Base-by-base conservation (phyloP, 495 filamentous ascomycete species). In the Oleoguttula mirabilis region DNA sequence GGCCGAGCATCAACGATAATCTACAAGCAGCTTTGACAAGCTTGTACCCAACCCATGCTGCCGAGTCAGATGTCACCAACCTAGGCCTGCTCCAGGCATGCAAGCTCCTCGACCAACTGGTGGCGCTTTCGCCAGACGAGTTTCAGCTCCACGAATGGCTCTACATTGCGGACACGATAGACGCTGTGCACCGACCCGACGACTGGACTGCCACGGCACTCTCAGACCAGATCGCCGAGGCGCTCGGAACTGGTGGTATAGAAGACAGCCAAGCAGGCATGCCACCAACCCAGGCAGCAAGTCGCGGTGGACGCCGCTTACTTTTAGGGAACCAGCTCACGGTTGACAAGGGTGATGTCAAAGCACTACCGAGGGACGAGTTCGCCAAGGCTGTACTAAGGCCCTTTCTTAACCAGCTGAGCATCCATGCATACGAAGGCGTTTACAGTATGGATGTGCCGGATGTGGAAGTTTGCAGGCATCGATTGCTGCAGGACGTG, bases 141-240 rank as follows among this genome's bases (percentile, higher is more conserved):
- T 99, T 95, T 60, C 90, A 96, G 58, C 69, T 94, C 28, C 73
- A 86, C 41, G 85, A 94, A 65, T 99, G 90, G 90, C 72, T 96
- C 14, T 99, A 92, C 60, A 76, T 96, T 19, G 88, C 87, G 4
- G 92, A 99, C 57, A 95, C 88, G 25, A 88, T 94, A 50, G 90
- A 99, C 56, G 87, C 92, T 1, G 85, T 96, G 17, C 96, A 96
- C 55, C 76, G 81, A 12, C 79, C 86, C 1, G 60, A 73, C n/a
- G 63, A 69, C 36, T 82, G 78, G 64, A 70, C 76, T 40, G 75
- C 88, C 1, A 67, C 80, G 3, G 84, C 86, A 1, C 69, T 96
- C 10, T 80, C 82, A 14, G 90, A 98, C 50, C 84, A 88, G 53
- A 65, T 98, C 6, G 81, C 83, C 0, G 84, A 90, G 51, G 80